A percentile compares a stretch with the other conserved stretches of the same genome.
These are phyloP conservation scores for Balakata baccata DNA, from an alignment of 345 rosid species.

Conservation along the genomic window DNA sequence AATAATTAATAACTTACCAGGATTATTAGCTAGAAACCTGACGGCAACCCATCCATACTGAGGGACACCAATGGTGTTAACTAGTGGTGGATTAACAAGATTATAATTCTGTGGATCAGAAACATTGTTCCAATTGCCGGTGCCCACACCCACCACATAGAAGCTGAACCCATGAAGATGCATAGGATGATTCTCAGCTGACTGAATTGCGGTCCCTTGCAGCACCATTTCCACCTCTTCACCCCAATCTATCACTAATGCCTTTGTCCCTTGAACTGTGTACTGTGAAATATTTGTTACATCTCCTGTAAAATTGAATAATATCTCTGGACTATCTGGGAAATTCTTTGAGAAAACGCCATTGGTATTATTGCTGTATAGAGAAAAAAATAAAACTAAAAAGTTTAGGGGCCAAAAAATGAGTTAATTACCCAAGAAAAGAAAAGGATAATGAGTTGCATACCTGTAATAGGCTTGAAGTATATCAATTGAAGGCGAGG, in stretches of 20 bases:
- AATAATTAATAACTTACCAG: constrained; percentile 7
- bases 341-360: constrained; percentile 9
- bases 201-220: constrained; percentile 35
- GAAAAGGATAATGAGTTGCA: no score
- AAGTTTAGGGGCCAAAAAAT: no score
- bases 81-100: constrained; percentile 28
- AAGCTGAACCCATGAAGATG: constrained; percentile 44
- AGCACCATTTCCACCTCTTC: constrained; percentile 33
- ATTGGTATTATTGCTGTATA: not conserved
- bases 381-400: no score
- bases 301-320: constrained; percentile 37
- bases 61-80: constrained; percentile 32
- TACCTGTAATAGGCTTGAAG: constrained; percentile 41
- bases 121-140: constrained; percentile 27
- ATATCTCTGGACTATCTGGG: constrained; percentile 11
- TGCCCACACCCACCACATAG: constrained; percentile 36
- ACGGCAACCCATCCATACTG: constrained; percentile 18
- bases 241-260: constrained; percentile 22
- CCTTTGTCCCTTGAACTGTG: constrained; percentile 26
- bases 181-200: constrained; percentile 36
- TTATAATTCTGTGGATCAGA: constrained; percentile 20
- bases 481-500: constrained; percentile 21
- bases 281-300: constrained; percentile 12
- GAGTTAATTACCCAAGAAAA: no score
- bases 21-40: constrained; percentile 16